Percentiles rank a stretch among this genome's conserved stretches.
phyloP scores from a whole-genome alignment of 2,329 filamentous ascomycete genomes.

The Claviceps sorghi region DNA sequence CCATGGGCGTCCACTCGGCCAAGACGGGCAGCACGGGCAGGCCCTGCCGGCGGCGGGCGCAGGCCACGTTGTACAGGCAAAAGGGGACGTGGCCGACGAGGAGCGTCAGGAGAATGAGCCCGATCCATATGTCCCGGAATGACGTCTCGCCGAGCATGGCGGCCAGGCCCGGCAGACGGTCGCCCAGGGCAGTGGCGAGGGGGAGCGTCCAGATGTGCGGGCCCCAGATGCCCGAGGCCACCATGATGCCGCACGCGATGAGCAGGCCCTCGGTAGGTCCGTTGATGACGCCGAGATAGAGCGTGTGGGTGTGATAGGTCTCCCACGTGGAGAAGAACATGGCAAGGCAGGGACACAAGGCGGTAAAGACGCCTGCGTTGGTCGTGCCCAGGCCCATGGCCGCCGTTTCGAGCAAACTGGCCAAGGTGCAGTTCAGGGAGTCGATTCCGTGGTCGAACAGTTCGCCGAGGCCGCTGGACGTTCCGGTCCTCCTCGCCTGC shows the following conservation, averaged over 20 bases:
- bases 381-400: conserved; percentile 84
- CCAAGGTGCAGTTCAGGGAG: conserved; percentile 91
- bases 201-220: conserved; percentile 74
- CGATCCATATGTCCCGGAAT: conserved; percentile 81
- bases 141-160: conserved; percentile 53
- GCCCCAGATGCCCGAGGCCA: conserved; percentile 73
- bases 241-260: conserved; percentile 75
- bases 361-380: conserved; percentile 77
- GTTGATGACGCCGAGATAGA: conserved; percentile 94
- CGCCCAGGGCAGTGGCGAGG: conserved; percentile 54
- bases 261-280: conserved; percentile 91
- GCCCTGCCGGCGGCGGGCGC: conserved; percentile 55
- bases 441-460: conserved; percentile 98
- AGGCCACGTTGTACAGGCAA: conserved; percentile 73
- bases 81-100: conserved; percentile 68
- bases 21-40: conserved; percentile 72
- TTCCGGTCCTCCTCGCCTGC: conserved; percentile 86
- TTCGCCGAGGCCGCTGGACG: conserved; percentile 86
- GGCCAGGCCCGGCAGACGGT: conserved; percentile 32
- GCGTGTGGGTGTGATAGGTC: conserved; percentile 94
- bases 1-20: conserved; percentile 86
- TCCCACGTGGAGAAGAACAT: conserved; percentile 99
- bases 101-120: conserved; percentile 50
- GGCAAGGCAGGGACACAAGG: conserved; percentile 75
- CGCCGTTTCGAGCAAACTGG: conserved; percentile 76